Evolutionary conservation across 768 basidiomycete genomes (phyloP), one percentile per base, ranked within the genome.

Genomic region (Boletus tylopilopsis): DNA sequence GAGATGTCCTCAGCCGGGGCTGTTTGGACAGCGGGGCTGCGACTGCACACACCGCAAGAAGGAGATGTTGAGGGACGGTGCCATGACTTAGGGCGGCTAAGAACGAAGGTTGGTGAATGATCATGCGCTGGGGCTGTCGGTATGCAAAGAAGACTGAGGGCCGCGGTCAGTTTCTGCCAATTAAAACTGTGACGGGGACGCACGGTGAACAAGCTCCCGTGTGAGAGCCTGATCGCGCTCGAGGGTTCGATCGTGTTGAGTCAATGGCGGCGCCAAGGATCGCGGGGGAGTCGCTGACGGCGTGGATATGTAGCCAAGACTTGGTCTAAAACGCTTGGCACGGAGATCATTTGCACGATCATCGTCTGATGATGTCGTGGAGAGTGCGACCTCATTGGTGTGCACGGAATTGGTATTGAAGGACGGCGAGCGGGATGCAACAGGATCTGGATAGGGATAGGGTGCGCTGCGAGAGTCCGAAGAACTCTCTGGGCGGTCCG

Each of bases 91-190:
- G 77, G 27, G 78, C 74, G 2, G 81, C 74, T 21, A 82, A 74
- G 58, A 92, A 92, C 8, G 84, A 81, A 19, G 90, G 84, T 45
- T 87, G 87, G 68, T 92, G 90, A 39, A 92, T 78, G 52, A 90
- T 75, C 57, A 83, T 76, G 32, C 85, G 80, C 53, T 83, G 80
- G 21, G 89, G 89, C 61, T 90, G 86, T 56, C 84, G 85, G 64
- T 87, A 86, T 22, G 89, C 77, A 64, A 91, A 90, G 67, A 90
- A 90, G 10, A 90, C 88, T 90, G 58, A 34, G 35, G 30, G 42
- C 47, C 40, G 27, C 2, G 16, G 9, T 61, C 21, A 57, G 43
- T 27, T 30, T 30, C 21, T 43, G 37, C 21, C 24, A 21, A 19
- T 15, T 24, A 18, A 19, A 5, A 27, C n/a, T 29, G 19, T 1